A percentile compares a stretch with the other conserved stretches of the same genome.
These are phyloP conservation scores for Imleria badia DNA, from an alignment of 768 basidiomycete species.

Conservation along the genomic window DNA sequence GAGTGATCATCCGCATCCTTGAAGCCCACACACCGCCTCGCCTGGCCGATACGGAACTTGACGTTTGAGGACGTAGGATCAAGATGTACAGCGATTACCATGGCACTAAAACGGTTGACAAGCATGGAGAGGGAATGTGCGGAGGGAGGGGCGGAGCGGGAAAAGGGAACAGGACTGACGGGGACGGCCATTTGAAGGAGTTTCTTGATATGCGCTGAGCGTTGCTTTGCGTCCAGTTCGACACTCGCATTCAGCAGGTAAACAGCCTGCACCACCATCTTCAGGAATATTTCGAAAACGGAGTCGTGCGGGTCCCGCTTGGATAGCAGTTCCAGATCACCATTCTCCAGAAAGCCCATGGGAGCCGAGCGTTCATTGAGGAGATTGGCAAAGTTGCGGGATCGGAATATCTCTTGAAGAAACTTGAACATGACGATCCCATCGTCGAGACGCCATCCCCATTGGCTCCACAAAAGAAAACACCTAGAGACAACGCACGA, in stretches of 20 bases:
- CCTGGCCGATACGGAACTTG: slow-evolving; percentile 57
- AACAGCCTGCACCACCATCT: slow-evolving; percentile 71
- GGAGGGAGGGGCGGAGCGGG: slow-evolving; percentile 49
- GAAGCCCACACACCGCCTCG: slow-evolving; percentile 68
- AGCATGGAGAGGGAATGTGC: slow-evolving; percentile 67
- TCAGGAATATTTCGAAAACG: slow-evolving; percentile 77
- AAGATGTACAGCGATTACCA: slow-evolving; percentile 69
- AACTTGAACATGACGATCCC: slow-evolving; percentile 58
- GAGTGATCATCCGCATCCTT: slow-evolving; percentile 60
- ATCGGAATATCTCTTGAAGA: slow-evolving; percentile 72
- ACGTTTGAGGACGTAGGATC: slow-evolving; percentile 50
- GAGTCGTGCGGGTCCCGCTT: slow-evolving; percentile 57
- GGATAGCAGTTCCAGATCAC: slow-evolving; percentile 53
- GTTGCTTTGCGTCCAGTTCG: slow-evolving; percentile 31
- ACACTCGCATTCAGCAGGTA: slow-evolving; percentile 33
- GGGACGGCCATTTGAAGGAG: slow-evolving; percentile 72
- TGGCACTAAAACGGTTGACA: slow-evolving; percentile 77
- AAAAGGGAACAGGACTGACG: slow-evolving; percentile 66
- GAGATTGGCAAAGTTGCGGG: slow-evolving; percentile 74
- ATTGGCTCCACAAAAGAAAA: slow-evolving; percentile 67
- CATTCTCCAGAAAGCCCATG: slow-evolving; percentile 64
- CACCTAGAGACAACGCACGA: slow-evolving; percentile 69
- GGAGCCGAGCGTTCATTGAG: slow-evolving; percentile 60
- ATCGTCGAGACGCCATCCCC: slow-evolving; percentile 71
- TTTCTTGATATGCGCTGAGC: slow-evolving; percentile 55